These are phyloP conservation scores for Aquilaria sinensis DNA, from an alignment of 345 rosid species.

Conservation along the genomic window DNA sequence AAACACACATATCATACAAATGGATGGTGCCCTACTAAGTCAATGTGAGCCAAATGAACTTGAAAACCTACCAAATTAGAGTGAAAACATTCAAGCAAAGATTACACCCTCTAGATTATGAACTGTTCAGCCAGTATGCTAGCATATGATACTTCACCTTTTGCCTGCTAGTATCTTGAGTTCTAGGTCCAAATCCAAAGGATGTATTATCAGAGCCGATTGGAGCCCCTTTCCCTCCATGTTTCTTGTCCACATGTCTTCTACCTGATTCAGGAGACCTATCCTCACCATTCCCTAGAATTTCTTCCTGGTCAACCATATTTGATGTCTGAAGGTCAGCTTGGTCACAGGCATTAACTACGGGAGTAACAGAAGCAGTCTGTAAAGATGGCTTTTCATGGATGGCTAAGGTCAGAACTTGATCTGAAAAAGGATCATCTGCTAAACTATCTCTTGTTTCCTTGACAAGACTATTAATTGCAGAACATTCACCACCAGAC, in stretches of 20 bases:
- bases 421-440: conserved; percentile 59
- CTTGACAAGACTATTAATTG: conserved; percentile 34
- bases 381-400: conserved; percentile 45
- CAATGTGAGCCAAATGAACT: too few relatives aligned
- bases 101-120: too few relatives aligned
- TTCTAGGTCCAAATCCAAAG: conserved; percentile 44
- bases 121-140: too few relatives aligned
- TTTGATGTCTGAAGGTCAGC: conserved; percentile 28
- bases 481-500: conserved; percentile 40
- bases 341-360: conserved; percentile 26
- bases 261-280: conserved; percentile 42
- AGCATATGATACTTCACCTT: conserved; percentile 44
- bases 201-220: conserved; percentile 39
- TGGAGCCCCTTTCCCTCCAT: conserved; percentile 42
- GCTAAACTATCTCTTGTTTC: conserved; percentile 47
- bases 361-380: conserved; percentile 35
- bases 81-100: too few relatives aligned
- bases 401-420: conserved; percentile 75
- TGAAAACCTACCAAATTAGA: too few relatives aligned
- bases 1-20: too few relatives aligned
- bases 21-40: too few relatives aligned
- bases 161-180: conserved; percentile 44
- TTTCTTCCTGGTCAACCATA: conserved; percentile 36
- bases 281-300: conserved; percentile 33
- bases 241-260: conserved; percentile 31